Conservation (phyloP, 768 basidiomycete genomes). For the Auricularia heimuer region DNA sequence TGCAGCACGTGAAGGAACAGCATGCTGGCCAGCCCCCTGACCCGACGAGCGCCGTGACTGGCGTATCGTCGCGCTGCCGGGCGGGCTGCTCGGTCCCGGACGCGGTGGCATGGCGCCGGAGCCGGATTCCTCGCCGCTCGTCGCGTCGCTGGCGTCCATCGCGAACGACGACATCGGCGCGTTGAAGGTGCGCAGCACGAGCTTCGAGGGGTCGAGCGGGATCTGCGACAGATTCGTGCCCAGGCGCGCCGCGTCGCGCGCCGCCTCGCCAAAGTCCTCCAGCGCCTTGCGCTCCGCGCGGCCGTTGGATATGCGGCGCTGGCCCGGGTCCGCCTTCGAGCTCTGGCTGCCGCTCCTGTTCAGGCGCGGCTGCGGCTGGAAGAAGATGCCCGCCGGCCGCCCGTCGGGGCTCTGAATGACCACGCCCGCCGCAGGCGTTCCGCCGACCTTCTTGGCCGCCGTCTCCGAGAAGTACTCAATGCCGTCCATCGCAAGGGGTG, state of each 20-base stretch:
- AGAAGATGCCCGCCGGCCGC: constrained; percentile 90
- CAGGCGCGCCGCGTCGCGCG: not conserved
- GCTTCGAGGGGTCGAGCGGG: not conserved
- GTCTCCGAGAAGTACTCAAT: constrained; percentile 67
- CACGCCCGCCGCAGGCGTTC: constrained; percentile 74
- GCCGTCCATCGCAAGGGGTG: constrained; percentile 56
- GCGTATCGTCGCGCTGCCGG: not conserved
- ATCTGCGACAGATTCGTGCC: not conserved
- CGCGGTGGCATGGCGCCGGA: not conserved
- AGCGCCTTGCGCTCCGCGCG: not conserved
- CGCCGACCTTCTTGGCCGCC: constrained; percentile 53
- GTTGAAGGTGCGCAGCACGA: not conserved
- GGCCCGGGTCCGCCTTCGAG: constrained; percentile 9
- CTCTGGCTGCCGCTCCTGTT: constrained; percentile 2
- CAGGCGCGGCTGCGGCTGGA: constrained; percentile 49
- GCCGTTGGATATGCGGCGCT: constrained; percentile 6
- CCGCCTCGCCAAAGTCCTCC: not conserved
- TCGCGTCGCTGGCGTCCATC: not conserved
- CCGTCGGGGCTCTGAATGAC: constrained; percentile 91
- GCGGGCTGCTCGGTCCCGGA: not conserved
- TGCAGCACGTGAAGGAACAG: not conserved
- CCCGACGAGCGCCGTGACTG: not conserved
- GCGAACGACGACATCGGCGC: not conserved
- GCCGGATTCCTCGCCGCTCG: not conserved
- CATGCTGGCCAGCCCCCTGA: not conserved